Conservation (phyloP, 2,329 filamentous ascomycete genomes). For the Phaeoacremonium minimum region DNA sequence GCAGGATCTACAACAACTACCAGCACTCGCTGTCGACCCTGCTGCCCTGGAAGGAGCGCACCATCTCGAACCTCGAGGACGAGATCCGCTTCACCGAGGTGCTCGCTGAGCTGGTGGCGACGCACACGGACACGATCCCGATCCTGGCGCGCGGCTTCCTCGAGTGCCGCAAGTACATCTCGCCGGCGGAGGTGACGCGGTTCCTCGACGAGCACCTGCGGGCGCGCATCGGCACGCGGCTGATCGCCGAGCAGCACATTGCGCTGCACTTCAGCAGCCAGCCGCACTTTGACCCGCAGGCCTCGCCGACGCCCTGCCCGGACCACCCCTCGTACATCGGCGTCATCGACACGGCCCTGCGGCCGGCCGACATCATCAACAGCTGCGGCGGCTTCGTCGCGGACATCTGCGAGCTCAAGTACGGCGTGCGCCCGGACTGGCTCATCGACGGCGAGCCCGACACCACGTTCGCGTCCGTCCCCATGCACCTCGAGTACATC, state of each 20-base stretch:
- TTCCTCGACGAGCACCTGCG: slow-evolving; percentile 94
- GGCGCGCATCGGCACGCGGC: slow-evolving; percentile 85
- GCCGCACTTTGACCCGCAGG: slow-evolving; percentile 59
- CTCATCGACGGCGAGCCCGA: slow-evolving; percentile 80
- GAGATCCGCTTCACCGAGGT: slow-evolving; percentile 90
- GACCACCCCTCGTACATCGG: slow-evolving; percentile 73
- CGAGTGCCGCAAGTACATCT: slow-evolving; percentile 89
- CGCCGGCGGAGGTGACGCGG: slow-evolving; percentile 72
- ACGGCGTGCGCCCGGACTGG: slow-evolving; percentile 79
- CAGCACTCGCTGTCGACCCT: slow-evolving; percentile 87
- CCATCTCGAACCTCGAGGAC: slow-evolving; percentile 74
- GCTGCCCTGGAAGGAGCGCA: slow-evolving; percentile 69
- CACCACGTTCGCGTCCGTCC: slow-evolving; percentile 89
- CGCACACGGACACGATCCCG: slow-evolving; percentile 91
- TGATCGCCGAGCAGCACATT: slow-evolving; percentile 96
- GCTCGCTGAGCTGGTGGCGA: slow-evolving; percentile 91
- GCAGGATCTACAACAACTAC: slow-evolving; percentile 94
- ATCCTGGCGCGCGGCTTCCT: slow-evolving; percentile 88
- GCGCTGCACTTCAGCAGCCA: slow-evolving; percentile 73
- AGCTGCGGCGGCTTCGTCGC: slow-evolving; percentile 86
- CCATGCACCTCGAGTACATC: slow-evolving; percentile 96
- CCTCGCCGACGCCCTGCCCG: slow-evolving; percentile 44
- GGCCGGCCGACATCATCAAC: slow-evolving; percentile 76
- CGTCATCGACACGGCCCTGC: slow-evolving; percentile 87
- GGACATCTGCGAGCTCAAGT: slow-evolving; percentile 95